Base-by-base conservation (phyloP, 177 flowering plant genomes). In the Vitis hybrid region DNA sequence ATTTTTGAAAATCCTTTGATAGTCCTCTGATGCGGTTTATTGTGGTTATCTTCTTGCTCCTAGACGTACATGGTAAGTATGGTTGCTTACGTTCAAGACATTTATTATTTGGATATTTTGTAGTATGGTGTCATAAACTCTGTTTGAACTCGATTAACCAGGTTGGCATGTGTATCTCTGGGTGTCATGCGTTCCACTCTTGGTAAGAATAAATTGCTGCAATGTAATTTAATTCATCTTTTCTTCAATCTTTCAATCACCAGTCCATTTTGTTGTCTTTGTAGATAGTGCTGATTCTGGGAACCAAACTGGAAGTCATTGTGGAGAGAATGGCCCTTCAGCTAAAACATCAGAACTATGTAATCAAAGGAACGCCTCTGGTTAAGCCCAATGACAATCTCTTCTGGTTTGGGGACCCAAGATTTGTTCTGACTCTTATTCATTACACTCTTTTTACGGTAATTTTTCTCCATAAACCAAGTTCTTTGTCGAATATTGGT, bases 401-500 rank as follows among this genome's bases (percentile, higher is more conserved):
- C 70, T 90, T 90, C 71, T 89, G 91, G 91, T 90, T 90, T 51
- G 65, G 78, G 1, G 77, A 76, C 2, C 96, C 96, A 0, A 69
- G 76, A 62, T 81, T 79, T 51, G 83, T 87, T 61, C 65, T 90
- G 57, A 76, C 73, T 51, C 76, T 89, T 18, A 62, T 90, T 5
- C 93, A 89, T 68, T 76, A 75, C 65, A 80, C 83, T 26, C 65
- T 90, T 14, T 90, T 90, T 60, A 63, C 81, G 89, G 95, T 89
- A 83, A 69, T 20, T 52, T 10, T 16, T 61, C 15, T 49, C 51
- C 31, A 26, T 26, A 26, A 26, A 26, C 29, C 29, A 26, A 26
- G 29, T 26, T 26, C 4, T 26, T 26, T 26, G 29, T 26, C 4
- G 29, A 26, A 26, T 26, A 26, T 26, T 26, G 29, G 29, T 26